phyloP scores from a whole-genome alignment of 2,329 filamentous ascomycete genomes.

The Hypocrella siamensis region DNA sequence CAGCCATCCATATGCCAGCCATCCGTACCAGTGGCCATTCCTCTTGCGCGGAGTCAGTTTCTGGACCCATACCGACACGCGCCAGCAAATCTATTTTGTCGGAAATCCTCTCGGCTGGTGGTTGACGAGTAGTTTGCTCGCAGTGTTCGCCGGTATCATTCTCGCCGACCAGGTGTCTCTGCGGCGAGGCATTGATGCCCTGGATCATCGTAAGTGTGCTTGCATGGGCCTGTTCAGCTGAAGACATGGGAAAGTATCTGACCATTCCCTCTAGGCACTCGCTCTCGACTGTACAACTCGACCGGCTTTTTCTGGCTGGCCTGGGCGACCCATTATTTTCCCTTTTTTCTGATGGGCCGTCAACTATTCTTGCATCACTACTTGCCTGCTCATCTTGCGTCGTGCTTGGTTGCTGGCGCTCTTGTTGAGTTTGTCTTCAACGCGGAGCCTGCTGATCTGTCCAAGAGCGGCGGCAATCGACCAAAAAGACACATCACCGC shows the following conservation, averaged over 20 bases:
- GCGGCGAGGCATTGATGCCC: conserved; percentile 79
- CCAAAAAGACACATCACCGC: conserved; percentile 55
- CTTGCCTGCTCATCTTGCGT: conserved; percentile 84
- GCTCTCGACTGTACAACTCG: conserved; percentile 91
- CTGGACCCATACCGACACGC: conserved; percentile 94
- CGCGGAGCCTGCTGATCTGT: conserved; percentile 48
- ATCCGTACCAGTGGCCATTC: conserved; percentile 96
- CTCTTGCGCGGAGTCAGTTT: conserved; percentile 93
- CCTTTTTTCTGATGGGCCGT: conserved; percentile 95
- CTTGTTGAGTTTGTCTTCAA: conserved; percentile 95
- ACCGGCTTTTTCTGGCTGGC: conserved; percentile 98
- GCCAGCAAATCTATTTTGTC: conserved; percentile 95
- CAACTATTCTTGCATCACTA: conserved; percentile 98
- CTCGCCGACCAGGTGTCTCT: conserved; percentile 87
- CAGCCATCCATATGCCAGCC: conserved; percentile 88
- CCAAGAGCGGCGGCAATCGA: conserved; percentile 22
- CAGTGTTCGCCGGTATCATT: conserved; percentile 84
- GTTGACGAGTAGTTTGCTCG: conserved; percentile 81
- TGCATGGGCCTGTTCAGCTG: too few relatives aligned
- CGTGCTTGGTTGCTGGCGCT: conserved; percentile 75
- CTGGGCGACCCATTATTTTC: conserved; percentile 94
- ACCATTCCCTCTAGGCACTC: conserved; percentile 66
- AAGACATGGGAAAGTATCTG: too few relatives aligned
- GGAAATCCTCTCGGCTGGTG: conserved; percentile 97
- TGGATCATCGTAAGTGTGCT: conserved; percentile 89